Percentiles rank a stretch among this genome's conserved stretches.
Evolutionary conservation across 768 basidiomycete species (phyloP).

Genomic region (Dioszegia crocea): DNA sequence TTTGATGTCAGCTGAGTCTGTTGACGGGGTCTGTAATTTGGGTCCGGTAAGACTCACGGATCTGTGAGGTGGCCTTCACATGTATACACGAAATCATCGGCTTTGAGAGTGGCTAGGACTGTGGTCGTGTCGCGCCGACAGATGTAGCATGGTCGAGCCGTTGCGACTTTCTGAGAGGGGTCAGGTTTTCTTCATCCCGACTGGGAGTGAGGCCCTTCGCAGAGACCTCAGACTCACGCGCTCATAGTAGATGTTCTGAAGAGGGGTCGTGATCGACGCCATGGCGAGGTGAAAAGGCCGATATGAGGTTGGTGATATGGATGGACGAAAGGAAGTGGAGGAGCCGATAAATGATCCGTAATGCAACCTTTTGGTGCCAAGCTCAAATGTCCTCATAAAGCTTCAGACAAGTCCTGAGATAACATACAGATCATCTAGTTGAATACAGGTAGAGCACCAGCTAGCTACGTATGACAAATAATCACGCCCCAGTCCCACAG

Average conservation of each 20-base stretch:
- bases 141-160: slow-evolving; percentile 61
- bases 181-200: not conserved
- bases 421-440: too few relatives aligned
- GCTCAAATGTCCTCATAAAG: too few relatives aligned
- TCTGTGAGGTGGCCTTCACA: slow-evolving; percentile 79
- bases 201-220: too few relatives aligned
- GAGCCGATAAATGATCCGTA: too few relatives aligned
- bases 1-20: not conserved
- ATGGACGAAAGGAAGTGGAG: too few relatives aligned
- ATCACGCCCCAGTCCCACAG: not conserved
- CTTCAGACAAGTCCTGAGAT: too few relatives aligned
- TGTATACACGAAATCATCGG: slow-evolving; percentile 78
- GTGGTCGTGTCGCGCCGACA: slow-evolving; percentile 73
- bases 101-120: slow-evolving; percentile 78
- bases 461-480: too few relatives aligned
- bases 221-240: slow-evolving; percentile 58
- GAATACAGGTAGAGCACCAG: too few relatives aligned
- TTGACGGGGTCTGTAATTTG: not conserved
- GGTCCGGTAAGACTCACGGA: slow-evolving; percentile 56
- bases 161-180: slow-evolving; percentile 63
- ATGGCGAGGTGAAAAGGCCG: not conserved
- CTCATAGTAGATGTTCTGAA: slow-evolving; percentile 78
- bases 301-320: not conserved
- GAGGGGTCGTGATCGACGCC: not conserved
- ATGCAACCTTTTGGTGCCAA: too few relatives aligned